Evolutionary conservation across 176 grass and related monocot genomes (phyloP).

Genomic region (Rhynchospora breviuscula): DNA sequence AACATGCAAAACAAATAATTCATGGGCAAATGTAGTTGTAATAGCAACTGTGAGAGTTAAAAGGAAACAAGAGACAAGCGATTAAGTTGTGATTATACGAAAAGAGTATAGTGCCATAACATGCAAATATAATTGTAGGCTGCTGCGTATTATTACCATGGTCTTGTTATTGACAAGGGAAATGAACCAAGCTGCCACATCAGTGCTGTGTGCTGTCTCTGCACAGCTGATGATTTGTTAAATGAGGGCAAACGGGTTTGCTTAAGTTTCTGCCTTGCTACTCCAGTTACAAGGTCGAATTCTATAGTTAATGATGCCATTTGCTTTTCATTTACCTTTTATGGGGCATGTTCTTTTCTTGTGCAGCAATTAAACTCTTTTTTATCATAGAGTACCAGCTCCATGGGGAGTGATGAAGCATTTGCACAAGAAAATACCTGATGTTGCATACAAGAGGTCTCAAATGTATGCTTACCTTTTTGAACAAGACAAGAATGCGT

Average conservation of each 20-base stretch:
- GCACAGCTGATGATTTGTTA: slow-evolving; percentile 68
- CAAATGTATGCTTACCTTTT: slow-evolving; percentile 74
- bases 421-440: slow-evolving; percentile 89
- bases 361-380: neutral
- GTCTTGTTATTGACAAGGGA: slow-evolving; percentile 71
- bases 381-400: slow-evolving; percentile 54
- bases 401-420: slow-evolving; percentile 93
- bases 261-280: slow-evolving; percentile 84
- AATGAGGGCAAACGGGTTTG: slow-evolving; percentile 72
- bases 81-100: neutral
- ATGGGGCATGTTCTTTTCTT: neutral
- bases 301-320: neutral
- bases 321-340: neutral
- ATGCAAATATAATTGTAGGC: slow-evolving; percentile 38
- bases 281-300: slow-evolving; percentile 68
- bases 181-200: slow-evolving; percentile 57
- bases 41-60: neutral
- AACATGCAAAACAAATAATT: neutral
- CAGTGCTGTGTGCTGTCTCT: slow-evolving; percentile 74
- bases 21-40: neutral
- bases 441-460: slow-evolving; percentile 61
- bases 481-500: slow-evolving; percentile 73
- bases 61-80: neutral
- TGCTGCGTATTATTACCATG: slow-evolving; percentile 86
- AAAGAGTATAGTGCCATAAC: neutral